Conservation (phyloP, 345 rosid species). For the Kernera saxatilis region DNA sequence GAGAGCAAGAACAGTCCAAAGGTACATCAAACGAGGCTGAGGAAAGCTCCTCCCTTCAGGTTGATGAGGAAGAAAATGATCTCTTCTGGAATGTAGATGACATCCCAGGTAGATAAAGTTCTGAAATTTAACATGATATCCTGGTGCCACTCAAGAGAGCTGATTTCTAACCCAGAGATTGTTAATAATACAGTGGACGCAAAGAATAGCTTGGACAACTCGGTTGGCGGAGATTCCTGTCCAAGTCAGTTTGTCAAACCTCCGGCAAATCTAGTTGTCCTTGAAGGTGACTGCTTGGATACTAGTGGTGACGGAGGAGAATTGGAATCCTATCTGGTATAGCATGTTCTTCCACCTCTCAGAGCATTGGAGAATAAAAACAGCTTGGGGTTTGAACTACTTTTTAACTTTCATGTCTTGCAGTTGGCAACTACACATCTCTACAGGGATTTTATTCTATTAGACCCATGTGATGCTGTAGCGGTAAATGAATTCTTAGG, state of each 20-base stretch:
- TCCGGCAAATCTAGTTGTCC: slow-evolving; percentile 90
- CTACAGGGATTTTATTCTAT: slow-evolving; percentile 73
- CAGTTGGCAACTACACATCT: slow-evolving; percentile 85
- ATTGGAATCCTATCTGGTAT: slow-evolving; percentile 94
- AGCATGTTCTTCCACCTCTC: slow-evolving; percentile 10
- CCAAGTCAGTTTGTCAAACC: slow-evolving; percentile 71
- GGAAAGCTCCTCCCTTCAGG: slow-evolving; percentile 34
- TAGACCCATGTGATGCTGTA: slow-evolving; percentile 73
- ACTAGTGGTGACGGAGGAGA: slow-evolving; percentile 70
- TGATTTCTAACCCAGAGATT: neutral
- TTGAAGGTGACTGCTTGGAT: slow-evolving; percentile 92
- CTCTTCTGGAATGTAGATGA: slow-evolving; percentile 74
- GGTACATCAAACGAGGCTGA: slow-evolving; percentile 38
- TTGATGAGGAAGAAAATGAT: slow-evolving; percentile 57
- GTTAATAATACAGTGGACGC: slow-evolving; percentile 54
- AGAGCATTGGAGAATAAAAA: slow-evolving; percentile 6
- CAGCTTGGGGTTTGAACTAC: neutral
- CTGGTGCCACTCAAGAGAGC: neutral
- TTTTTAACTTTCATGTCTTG: slow-evolving; percentile 29
- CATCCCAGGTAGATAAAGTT: slow-evolving; percentile 53
- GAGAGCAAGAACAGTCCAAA: slow-evolving; percentile 59
- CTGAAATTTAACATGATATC: neutral
- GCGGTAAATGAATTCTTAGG: slow-evolving; percentile 55
- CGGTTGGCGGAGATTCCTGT: slow-evolving; percentile 45
- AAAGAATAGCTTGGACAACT: slow-evolving; percentile 66